phyloP scores from a whole-genome alignment of 345 rosid genomes.

The Populus davidiana region DNA sequence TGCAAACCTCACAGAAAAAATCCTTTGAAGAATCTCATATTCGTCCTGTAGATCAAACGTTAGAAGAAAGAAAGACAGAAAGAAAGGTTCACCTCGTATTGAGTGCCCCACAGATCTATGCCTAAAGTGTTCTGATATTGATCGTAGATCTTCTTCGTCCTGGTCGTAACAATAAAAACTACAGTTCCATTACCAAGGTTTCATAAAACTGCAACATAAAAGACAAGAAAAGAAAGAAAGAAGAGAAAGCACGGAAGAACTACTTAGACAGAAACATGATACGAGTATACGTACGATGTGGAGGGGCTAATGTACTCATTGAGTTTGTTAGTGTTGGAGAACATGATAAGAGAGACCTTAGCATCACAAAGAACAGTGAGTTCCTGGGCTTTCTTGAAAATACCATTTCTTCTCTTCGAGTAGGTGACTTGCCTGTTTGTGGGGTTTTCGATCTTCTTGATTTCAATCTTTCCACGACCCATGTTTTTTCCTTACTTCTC shows the following conservation, averaged over 20 bases:
- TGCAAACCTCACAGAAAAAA: constrained; percentile 17
- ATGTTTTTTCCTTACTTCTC: constrained; percentile 10
- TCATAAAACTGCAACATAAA: background rate
- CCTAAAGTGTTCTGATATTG: constrained; percentile 46
- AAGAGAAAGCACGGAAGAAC: background rate
- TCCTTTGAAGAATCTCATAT: background rate
- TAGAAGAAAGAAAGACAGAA: background rate
- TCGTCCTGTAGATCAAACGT: background rate
- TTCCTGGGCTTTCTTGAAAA: constrained; percentile 65
- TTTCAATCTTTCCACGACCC: constrained; percentile 66
- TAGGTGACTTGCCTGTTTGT: constrained; percentile 64
- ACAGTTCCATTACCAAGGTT: background rate
- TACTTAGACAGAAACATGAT: background rate
- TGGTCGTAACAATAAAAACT: background rate
- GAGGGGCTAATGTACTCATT: constrained; percentile 48
- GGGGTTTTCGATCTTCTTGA: constrained; percentile 60
- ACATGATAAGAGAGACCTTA: constrained; percentile 55
- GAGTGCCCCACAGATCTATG: constrained; percentile 54
- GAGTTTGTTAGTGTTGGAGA: constrained; percentile 46
- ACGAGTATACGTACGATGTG: constrained; percentile 33
- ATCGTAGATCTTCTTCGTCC: constrained; percentile 47
- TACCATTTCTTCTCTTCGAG: constrained; percentile 57
- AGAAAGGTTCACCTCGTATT: constrained; percentile 42
- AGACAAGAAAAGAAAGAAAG: background rate
- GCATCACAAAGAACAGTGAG: constrained; percentile 72